Percentiles rank a stretch among this genome's conserved stretches.
Conservation (phyloP, 139 green algal species). For the Zygnema cylindricum region DNA sequence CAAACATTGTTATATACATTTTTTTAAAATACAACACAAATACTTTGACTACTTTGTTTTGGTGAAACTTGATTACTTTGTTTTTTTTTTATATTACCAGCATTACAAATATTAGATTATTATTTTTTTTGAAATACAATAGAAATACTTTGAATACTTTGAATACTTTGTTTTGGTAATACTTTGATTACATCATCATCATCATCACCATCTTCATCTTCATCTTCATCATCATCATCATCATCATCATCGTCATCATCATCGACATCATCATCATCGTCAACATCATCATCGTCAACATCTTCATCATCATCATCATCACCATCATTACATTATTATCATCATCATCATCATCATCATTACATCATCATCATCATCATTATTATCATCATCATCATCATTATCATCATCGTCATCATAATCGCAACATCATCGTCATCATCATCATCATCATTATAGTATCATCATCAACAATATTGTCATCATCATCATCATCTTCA, state of each 20-base stretch:
- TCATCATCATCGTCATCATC: neutral
- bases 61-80: no score
- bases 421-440: no score
- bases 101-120: no score
- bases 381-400: constrained; percentile 19
- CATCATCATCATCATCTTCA: no score
- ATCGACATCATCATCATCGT: neutral
- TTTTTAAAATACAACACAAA: no score
- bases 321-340: neutral
- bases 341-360: neutral
- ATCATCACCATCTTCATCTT: constrained; percentile 6
- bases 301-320: neutral
- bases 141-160: no score
- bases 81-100: neutral
- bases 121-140: neutral
- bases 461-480: no score
- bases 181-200: no score
- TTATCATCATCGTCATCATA: constrained; percentile 9
- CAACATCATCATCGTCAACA: neutral
- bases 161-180: no score
- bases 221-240: constrained; percentile 16
- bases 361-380: constrained; percentile 19
- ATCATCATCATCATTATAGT: no score
- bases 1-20: no score
- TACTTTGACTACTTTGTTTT: no score